Conservation (phyloP, 352 stramenopile species). For the Pythium plurisporium region DNA sequence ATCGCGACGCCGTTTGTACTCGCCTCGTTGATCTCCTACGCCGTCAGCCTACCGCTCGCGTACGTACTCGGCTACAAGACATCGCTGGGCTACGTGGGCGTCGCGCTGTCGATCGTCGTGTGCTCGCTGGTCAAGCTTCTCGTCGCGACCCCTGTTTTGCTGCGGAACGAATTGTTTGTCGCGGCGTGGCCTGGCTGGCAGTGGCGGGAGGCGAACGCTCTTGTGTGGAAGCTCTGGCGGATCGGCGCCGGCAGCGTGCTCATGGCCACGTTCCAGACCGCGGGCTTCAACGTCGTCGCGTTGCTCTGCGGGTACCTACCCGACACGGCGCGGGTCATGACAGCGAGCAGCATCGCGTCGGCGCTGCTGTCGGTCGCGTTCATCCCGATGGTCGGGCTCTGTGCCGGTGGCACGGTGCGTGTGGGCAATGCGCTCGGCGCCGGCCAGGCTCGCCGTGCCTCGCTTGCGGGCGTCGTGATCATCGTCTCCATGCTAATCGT, state of each 20-base stretch:
- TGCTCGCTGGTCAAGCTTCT: slow-evolving; percentile 49
- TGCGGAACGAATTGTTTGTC: slow-evolving; percentile 38
- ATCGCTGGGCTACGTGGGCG: slow-evolving; percentile 21
- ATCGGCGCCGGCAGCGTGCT: slow-evolving; percentile 44
- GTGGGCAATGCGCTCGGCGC: slow-evolving; percentile 60
- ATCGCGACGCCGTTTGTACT: slow-evolving; percentile 28
- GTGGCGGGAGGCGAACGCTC: slow-evolving; percentile 25
- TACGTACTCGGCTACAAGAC: slow-evolving; percentile 37
- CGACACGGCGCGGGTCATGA: slow-evolving; percentile 44
- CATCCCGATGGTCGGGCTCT: slow-evolving; percentile 50
- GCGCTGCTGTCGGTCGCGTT: slow-evolving; percentile 42
- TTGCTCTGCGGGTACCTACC: slow-evolving; percentile 33
- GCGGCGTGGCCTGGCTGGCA: slow-evolving; percentile 52
- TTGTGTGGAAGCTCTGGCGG: slow-evolving; percentile 31
- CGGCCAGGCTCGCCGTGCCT: slow-evolving; percentile 38
- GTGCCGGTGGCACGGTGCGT: slow-evolving; percentile 44
- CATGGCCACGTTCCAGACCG: slow-evolving; percentile 50
- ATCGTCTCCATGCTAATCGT: slow-evolving; percentile 18
- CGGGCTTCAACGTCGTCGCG: slow-evolving; percentile 43
- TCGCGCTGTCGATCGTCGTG: neutral
- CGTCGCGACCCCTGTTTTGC: slow-evolving; percentile 39
- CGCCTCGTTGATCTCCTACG: slow-evolving; percentile 18
- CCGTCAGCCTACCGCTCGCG: slow-evolving; percentile 21
- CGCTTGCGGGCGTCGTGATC: slow-evolving; percentile 31
- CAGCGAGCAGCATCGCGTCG: slow-evolving; percentile 49